Base-by-base conservation (phyloP, 2,329 filamentous ascomycete genomes). In the Fusarium robinianum region DNA sequence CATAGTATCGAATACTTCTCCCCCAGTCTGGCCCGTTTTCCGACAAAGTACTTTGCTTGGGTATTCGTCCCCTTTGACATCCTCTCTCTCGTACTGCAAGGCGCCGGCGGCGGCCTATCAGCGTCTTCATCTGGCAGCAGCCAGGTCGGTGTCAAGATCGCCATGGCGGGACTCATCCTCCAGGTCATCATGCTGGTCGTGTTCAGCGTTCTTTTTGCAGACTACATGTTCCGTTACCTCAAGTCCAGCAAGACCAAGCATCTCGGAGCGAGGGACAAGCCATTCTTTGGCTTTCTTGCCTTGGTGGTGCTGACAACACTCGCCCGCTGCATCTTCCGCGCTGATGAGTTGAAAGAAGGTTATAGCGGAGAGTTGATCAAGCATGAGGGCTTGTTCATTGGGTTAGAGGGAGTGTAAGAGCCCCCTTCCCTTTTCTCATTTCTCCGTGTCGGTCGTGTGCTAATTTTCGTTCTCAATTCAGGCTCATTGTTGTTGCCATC, bases 341-440 rank as follows among this genome's bases (percentile, higher is more conserved):
- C 80, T 10, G 74, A 75, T 0, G 80, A 84, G 63, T 58, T 84
- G 36, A 74, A 72, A 34, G 70, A 77, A 19, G 80, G 80, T 2
- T 84, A 77, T 66, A 58, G 52, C 5, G 78, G 77, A 1, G 61
- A 69, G 11, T 60, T 81, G 46, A 76, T 80, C 36, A 63, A 61
- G 24, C 62, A 75, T 26, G 61, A 77, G 51, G 55, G 57, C 0
- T 52, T 70, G 2, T 77, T 77, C 43, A 73, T 77, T 33, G 67
- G 53, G 0, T 50, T 77, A 3, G 74, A 77, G 58, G 71, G 69
- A 31, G 44, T 51, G 60, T 63, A 31, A 49, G 61, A n/a, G n/a
- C n/a, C n/a, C n/a, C n/a, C 53, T n/a, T 2, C 8, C 2, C 25
- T 15, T 9, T 5, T 2, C 9, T 5, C 4, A 2, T 2, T 21